Percentiles rank a stretch among this genome's conserved stretches.
phyloP scores from a whole-genome alignment of 495 filamentous ascomycete genomes.

The Aspergillus taichungensis region DNA sequence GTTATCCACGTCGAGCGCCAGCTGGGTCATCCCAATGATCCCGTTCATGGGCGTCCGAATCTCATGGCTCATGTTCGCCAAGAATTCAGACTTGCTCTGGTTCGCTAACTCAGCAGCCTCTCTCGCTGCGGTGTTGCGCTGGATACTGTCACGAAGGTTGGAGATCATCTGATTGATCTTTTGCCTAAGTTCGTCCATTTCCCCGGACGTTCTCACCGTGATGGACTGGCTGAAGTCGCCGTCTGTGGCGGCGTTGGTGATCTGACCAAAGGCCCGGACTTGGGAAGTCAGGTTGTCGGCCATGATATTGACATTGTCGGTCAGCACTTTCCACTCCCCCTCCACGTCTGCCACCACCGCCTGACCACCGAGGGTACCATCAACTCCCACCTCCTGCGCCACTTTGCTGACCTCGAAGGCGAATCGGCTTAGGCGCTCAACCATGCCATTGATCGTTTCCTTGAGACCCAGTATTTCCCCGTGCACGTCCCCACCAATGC shows the following conservation, averaged over 20 bases:
- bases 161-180: slow-evolving; percentile 98
- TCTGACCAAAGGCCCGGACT: slow-evolving; percentile 95
- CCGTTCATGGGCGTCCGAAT: slow-evolving; percentile 71
- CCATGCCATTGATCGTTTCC: slow-evolving; percentile 98
- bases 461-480: slow-evolving; percentile 95
- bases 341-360: slow-evolving; percentile 98
- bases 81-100: slow-evolving; percentile 49
- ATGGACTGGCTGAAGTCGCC: slow-evolving; percentile 96
- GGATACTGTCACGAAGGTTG: no score
- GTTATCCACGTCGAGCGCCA: slow-evolving; percentile 56
- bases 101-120: slow-evolving; percentile 45
- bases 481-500: slow-evolving; percentile 92
- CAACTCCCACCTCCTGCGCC: slow-evolving; percentile 92
- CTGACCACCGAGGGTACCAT: slow-evolving; percentile 90
- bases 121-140: slow-evolving; percentile 16
- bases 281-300: slow-evolving; percentile 97
- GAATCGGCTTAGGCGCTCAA: slow-evolving; percentile 93
- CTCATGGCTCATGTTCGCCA: slow-evolving; percentile 81
- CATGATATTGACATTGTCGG: slow-evolving; percentile 98
- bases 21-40: slow-evolving; percentile 54
- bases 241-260: slow-evolving; percentile 94
- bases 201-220: slow-evolving; percentile 87
- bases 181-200: slow-evolving; percentile 89
- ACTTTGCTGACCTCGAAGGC: slow-evolving; percentile 97
- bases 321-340: slow-evolving; percentile 94